Base-by-base conservation (phyloP, 495 filamentous ascomycete genomes). In the Aspergillus sclerotiicarbonarius region DNA sequence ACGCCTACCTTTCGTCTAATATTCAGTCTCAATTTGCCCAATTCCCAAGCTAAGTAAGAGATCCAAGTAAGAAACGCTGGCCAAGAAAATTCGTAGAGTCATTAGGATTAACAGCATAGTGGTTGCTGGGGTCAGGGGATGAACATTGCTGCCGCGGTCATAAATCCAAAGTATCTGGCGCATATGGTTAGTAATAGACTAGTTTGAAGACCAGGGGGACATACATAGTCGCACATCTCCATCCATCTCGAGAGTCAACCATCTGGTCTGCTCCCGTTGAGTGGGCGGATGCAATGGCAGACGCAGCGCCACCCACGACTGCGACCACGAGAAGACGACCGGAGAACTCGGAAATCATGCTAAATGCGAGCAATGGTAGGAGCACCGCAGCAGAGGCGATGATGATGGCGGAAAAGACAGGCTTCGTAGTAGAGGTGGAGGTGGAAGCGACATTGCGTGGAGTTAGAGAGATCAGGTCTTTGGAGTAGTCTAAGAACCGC, bases 391-490 rank as follows among this genome's bases (percentile, higher is more conserved):
- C 76, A 0, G 83, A 80, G 13, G 84, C 71, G 21, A 83, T 80
- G 52, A 81, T 66, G 8, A 82, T 81, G 8, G 84, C 65, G 67
- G 70, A 73, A 59, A 72, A 75, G 19, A 73, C 70, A 2, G 73
- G 65, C 7, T 70, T 56, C 0, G 67, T 64, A 12, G 62, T 54
- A 1, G 63, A 57, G 8, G 62, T 51, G 2, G 66, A 53, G 20
- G 53, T 54, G 5, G 58, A 48, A 10, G 63, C 25, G 2, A 5
- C 61, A 10, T 60, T 21, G 32, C 64, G 66, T 2, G 76, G 62
- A 0, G 70, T 72, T 8, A 89, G 68, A 18, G 78, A 82, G 29
- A 91, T 73, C 5, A 95, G 82, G 62, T 95, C 90, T 7, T 81
- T 75, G 18, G 74, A 66, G 18, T 83, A 73, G 35, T 89, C 80